These are phyloP conservation scores for Acer campestre DNA, from an alignment of 345 rosid species.

Conservation along the genomic window DNA sequence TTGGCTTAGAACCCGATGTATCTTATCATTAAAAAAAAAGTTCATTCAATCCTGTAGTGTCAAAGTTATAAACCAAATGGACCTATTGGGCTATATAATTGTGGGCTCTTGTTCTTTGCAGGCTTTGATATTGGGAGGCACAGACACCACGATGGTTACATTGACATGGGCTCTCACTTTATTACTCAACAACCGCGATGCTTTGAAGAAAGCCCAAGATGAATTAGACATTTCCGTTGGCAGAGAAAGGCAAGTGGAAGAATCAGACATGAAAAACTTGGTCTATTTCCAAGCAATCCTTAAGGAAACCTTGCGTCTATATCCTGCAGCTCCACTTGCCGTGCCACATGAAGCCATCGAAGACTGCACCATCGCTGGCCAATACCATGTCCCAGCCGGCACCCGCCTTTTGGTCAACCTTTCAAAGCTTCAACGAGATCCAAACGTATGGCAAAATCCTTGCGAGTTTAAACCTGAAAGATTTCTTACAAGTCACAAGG, in stretches of 20 bases:
- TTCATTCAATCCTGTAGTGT: too few species aligned
- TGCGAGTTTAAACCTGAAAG: constrained; percentile 39
- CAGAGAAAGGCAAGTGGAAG: constrained; percentile 25
- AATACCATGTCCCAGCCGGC: constrained; percentile 37
- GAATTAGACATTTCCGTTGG: constrained; percentile 47
- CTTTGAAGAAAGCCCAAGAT: constrained; percentile 35
- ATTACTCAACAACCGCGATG: constrained; percentile 41
- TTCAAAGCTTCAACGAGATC: constrained; percentile 40
- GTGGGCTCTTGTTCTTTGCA: background rate
- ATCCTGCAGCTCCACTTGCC: constrained; percentile 38
- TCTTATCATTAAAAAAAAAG: too few species aligned
- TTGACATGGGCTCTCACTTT: constrained; percentile 49
- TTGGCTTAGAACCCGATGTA: too few species aligned
- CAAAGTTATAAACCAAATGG: too few species aligned
- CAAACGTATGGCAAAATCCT: constrained; percentile 37
- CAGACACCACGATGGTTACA: constrained; percentile 42
- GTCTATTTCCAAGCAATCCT: constrained; percentile 40
- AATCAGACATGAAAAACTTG: constrained; percentile 38
- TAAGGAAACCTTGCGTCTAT: constrained; percentile 51
- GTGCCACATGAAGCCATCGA: constrained; percentile 43
- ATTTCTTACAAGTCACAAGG: constrained; percentile 35
- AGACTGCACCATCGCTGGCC: constrained; percentile 36
- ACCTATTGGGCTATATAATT: too few species aligned
- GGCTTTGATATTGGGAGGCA: constrained; percentile 41
- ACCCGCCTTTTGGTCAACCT: constrained; percentile 36